These are phyloP conservation scores for Metschnikowia colocasiae DNA, from an alignment of 805 yeast species.

Conservation along the genomic window DNA sequence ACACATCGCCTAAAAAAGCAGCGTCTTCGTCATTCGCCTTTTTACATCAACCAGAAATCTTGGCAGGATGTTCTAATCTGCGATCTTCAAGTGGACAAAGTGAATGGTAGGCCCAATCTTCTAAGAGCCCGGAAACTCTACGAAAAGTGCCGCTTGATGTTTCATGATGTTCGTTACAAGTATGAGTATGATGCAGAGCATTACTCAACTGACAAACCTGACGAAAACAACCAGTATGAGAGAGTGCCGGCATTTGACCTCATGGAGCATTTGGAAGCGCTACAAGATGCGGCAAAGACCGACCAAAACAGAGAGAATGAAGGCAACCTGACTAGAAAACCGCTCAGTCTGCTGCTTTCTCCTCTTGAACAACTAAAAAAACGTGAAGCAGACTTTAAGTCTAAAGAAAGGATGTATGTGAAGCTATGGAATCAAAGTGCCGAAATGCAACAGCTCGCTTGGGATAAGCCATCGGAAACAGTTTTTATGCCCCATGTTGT, in stretches of 20 bases:
- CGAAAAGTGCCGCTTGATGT: slow-evolving; percentile 24
- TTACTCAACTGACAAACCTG: slow-evolving; percentile 7
- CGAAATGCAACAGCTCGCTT: slow-evolving; percentile 9
- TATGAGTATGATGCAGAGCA: slow-evolving; percentile 27
- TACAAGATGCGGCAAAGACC: slow-evolving; percentile 1
- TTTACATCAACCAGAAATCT: not conserved
- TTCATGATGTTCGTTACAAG: slow-evolving; percentile 22
- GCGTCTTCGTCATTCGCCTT: not conserved
- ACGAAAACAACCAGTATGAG: slow-evolving; percentile 4
- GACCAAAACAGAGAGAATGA: not conserved
- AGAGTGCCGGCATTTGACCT: slow-evolving; percentile 13
- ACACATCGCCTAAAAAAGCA: slow-evolving; percentile 1
- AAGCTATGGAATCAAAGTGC: slow-evolving; percentile 10
- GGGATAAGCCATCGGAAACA: not conserved
- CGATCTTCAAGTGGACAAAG: slow-evolving; percentile 5
- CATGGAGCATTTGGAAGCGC: slow-evolving; percentile 11
- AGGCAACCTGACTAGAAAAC: not conserved
- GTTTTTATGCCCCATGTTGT: not conserved
- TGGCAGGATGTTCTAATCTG: slow-evolving; percentile 19
- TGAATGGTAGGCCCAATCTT: slow-evolving; percentile 3
- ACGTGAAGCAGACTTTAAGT: slow-evolving; percentile 1
- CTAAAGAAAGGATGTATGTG: slow-evolving; percentile 10
- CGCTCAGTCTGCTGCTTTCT: not conserved
- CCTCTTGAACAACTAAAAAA: slow-evolving; percentile 2
- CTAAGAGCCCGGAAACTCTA: slow-evolving; percentile 17